Evolutionary conservation across 257 asterid genomes (phyloP).

Genomic region (Knoxia roxburghii): DNA sequence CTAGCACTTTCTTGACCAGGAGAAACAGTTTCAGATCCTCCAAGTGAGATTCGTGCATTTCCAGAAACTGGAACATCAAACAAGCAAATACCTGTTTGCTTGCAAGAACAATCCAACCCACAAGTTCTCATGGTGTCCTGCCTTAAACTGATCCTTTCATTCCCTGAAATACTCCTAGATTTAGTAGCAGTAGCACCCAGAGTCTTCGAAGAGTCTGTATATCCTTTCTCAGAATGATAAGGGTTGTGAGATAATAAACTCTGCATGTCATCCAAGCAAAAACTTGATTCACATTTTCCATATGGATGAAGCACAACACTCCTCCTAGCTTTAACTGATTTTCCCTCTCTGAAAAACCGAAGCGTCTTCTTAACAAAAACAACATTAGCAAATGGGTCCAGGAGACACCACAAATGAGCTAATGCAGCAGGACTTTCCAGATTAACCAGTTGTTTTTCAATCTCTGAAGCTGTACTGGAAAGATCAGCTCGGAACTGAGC

Average conservation of each 20-base stretch:
- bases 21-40: slow-evolving; percentile 33
- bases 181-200: slow-evolving; percentile 36
- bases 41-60: slow-evolving; percentile 31
- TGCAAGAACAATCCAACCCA: slow-evolving; percentile 38
- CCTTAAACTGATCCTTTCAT: slow-evolving; percentile 30
- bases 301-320: slow-evolving; percentile 45
- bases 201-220: slow-evolving; percentile 16
- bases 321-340: slow-evolving; percentile 57
- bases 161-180: slow-evolving; percentile 36
- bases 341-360: slow-evolving; percentile 78
- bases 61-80: slow-evolving; percentile 66
- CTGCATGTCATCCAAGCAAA: slow-evolving; percentile 16
- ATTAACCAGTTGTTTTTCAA: slow-evolving; percentile 48
- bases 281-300: slow-evolving; percentile 18
- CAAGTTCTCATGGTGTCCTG: slow-evolving; percentile 31
- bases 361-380: slow-evolving; percentile 81
- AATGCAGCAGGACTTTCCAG: slow-evolving; percentile 50
- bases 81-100: slow-evolving; percentile 34
- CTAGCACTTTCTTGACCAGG: slow-evolving; percentile 42
- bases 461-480: slow-evolving; percentile 44
- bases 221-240: slow-evolving; percentile 18
- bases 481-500: slow-evolving; percentile 68
- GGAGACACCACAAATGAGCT: slow-evolving; percentile 85
- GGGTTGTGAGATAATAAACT: slow-evolving; percentile 12
- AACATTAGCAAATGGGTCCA: slow-evolving; percentile 87